Evolutionary conservation across 331 rosid genomes (phyloP), one percentile per base, ranked within the genome.

Genomic region (Telfairia occidentalis): DNA sequence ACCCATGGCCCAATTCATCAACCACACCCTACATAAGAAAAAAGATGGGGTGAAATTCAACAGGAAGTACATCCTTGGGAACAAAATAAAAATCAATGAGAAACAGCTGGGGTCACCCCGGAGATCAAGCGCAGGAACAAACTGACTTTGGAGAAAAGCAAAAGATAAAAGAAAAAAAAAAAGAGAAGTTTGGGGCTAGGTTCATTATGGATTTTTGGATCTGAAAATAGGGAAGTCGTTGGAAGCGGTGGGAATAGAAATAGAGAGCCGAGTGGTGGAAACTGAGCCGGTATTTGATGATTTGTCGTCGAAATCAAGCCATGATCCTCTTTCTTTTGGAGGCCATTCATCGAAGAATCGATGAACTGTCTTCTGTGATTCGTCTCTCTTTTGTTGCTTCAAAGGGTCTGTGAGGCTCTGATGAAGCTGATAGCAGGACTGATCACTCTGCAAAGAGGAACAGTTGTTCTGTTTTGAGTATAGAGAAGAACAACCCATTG

Each of bases 281-380:
- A 78, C 79, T 63, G 86, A 84, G 49, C 83, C 81, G 73, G 76
- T 71, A 74, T 81, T 83, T 15, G 91, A 92, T 2, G 97, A 86
- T 80, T 90, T 89, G 34, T 87, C 96, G 28, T 21, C 53, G 1
- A 76, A 64, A n/a, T 76, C 65, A 23, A 76, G 79, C 79, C 79
- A 64, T 64, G 79, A 46, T 64, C 42, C 52, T 63, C 74, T 34
- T 5, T 63, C 79, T 64, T 64, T 76, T 23, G 53, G 79, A 3
- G 99, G 97, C 89, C 96, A 90, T 77, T 95, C 99, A 23, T 95
- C 99, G 6, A 95, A 86, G 92, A 95, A 95, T 10, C 88, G 96
- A 79, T 92, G 97, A 79, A 95, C 73, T 21, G 96, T 95, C 78
- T 86, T 95, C 82, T 87, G 96, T 60, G 93, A 80, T 60, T 87